phyloP scores from a whole-genome alignment of 2,329 filamentous ascomycete genomes.

The Erysiphe pulchra region DNA sequence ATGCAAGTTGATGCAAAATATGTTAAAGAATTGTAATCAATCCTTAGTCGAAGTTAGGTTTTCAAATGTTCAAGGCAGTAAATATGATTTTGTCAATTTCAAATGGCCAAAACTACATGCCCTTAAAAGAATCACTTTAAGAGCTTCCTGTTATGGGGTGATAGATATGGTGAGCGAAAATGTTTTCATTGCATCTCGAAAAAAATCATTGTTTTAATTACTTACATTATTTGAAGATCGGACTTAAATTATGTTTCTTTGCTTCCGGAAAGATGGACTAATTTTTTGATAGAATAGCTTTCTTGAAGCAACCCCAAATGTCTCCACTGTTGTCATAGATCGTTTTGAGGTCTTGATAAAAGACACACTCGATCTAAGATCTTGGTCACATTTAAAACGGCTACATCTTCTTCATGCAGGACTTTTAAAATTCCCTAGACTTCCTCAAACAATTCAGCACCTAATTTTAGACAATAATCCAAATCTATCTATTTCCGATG shows the following conservation, averaged over 20 bases:
- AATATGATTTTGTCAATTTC: not conserved
- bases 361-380: conserved; percentile 2
- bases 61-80: conserved; percentile 1
- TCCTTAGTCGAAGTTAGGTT: conserved; percentile 7
- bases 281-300: conserved; percentile 3
- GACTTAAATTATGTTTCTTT: no score
- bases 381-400: conserved; percentile 6
- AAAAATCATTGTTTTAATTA: not conserved
- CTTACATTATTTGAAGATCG: not conserved
- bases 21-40: conserved; percentile 4
- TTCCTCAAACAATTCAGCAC: conserved; percentile 9
- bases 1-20: conserved; percentile 2
- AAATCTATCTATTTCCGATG: not conserved
- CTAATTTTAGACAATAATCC: conserved; percentile 7
- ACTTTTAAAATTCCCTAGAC: conserved; percentile 4
- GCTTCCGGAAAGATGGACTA: no score
- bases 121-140: conserved; percentile 4
- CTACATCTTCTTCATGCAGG: conserved; percentile 7
- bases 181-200: not conserved
- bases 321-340: conserved; percentile 4
- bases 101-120: conserved; percentile 4
- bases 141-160: not conserved
- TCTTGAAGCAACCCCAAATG: conserved; percentile 5
- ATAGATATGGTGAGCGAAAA: conserved; percentile 6
- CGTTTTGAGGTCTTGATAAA: conserved; percentile 3